Base-by-base conservation (phyloP, 129 eudicot species). In the Tagetes erecta region DNA sequence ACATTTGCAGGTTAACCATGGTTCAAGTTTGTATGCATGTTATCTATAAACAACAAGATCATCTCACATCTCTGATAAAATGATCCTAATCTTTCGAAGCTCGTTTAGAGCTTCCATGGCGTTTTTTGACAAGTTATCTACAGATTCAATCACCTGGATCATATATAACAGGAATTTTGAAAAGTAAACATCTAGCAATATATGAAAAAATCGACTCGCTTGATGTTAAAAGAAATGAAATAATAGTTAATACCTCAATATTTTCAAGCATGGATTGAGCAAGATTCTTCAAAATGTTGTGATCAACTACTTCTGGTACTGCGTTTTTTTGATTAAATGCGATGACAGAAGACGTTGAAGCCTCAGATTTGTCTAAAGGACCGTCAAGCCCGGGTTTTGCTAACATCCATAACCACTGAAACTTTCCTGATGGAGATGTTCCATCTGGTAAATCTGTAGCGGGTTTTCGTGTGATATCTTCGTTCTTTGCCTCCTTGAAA, bases 201-300 rank as follows among this genome's bases (percentile, higher is more conserved):
- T 9, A 59, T 36, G 42, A 36, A 68, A 34, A 11, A 60, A 36
- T 41, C 33, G 45, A 62, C 37, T 7, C 52, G 73, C 20, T 75
- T 74, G 56, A 56, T 6, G 13, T 9, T 46, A 33, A 57, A 50
- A 36, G n/a, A 12, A 41, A 39, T 36, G 7, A 51, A 9, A 38
- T 20, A 20, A 20, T 20, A 20, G 27, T 20, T 13, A 45, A 46
- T 88, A 90, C 99, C 99, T 94, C 89, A 71, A 95, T 91, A 63
- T 91, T 89, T 73, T 95, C 97, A 37, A 91, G 82, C 97, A 95
- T 95, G 39, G 96, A 91, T 65, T 84, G 87, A 56, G 94, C 92
- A 78, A 95, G 94, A 83, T 77, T 84, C 72, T 85, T 87, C 76
- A 95, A 75, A 49, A 86, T 57, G 68, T 85, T 87, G 76, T 88